Conservation (phyloP, 352 stramenopile species). For the Thraustochytrium sp. region DNA sequence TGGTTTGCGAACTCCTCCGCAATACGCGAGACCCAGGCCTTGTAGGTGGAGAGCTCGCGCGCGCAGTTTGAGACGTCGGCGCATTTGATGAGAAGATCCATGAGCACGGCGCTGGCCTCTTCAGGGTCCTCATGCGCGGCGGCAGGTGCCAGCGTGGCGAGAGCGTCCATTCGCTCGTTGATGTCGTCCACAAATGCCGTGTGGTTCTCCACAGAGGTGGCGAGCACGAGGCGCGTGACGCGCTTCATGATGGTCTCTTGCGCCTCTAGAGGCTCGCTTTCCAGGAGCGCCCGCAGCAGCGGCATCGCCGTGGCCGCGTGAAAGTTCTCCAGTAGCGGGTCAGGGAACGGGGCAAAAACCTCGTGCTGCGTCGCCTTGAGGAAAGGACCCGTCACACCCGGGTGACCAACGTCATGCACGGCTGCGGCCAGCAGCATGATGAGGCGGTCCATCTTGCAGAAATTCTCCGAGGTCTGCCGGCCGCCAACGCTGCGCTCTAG, state of each 20-base stretch:
- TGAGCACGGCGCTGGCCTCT: not conserved
- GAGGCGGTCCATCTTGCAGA: not conserved
- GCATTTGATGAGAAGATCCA: conserved; percentile 40
- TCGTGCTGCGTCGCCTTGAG: conserved; percentile 3
- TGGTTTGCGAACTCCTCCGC: conserved; percentile 21
- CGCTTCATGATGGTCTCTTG: not conserved
- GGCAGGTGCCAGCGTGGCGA: too few species aligned
- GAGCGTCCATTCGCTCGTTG: not conserved
- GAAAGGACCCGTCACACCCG: conserved; percentile 28
- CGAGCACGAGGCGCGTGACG: conserved; percentile 5
- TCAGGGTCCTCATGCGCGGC: not conserved
- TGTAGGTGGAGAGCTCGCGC: conserved; percentile 10
- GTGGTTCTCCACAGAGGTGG: conserved; percentile 29
- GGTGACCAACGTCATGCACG: conserved; percentile 40
- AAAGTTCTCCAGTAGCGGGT: conserved; percentile 33
- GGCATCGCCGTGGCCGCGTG: conserved; percentile 5
- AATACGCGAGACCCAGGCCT: conserved; percentile 30
- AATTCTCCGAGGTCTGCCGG: too few species aligned
- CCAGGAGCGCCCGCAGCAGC: not conserved
- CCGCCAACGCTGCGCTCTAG: too few species aligned
- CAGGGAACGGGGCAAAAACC: not conserved
- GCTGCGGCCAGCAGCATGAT: conserved; percentile 19
- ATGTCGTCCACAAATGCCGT: not conserved
- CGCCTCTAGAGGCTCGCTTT: not conserved
- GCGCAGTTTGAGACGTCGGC: conserved; percentile 31